These are phyloP conservation scores for Cladophialophora psammophila DNA, from an alignment of 2,329 filamentous ascomycete genomes.

Conservation along the genomic window DNA sequence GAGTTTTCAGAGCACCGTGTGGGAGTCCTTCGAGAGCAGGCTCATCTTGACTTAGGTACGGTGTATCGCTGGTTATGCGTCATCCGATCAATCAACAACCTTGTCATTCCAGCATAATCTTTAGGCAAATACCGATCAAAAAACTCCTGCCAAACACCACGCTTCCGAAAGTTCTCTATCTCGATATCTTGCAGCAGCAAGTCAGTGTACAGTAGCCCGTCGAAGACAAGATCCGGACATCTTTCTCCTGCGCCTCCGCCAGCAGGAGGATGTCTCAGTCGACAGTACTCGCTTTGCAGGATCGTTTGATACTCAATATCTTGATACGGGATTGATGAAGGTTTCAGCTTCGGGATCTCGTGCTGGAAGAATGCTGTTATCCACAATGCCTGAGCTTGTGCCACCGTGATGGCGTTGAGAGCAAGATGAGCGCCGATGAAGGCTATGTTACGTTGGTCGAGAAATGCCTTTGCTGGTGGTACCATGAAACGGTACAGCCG, in stretches of 20 bases:
- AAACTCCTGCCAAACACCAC: constrained; percentile 42
- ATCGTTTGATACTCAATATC: constrained; percentile 63
- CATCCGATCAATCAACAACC: constrained; percentile 44
- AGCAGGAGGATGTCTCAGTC: constrained; percentile 69
- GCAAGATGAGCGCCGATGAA: constrained; percentile 58
- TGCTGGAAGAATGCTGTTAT: constrained; percentile 69
- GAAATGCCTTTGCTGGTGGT: constrained; percentile 41
- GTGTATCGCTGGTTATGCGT: not conserved
- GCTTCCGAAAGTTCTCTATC: constrained; percentile 55
- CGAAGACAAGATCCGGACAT: constrained; percentile 76
- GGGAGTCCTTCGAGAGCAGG: not conserved
- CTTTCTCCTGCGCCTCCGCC: constrained; percentile 64
- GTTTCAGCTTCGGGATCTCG: constrained; percentile 47
- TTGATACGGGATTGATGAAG: constrained; percentile 41
- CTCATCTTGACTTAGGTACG: too few species aligned
- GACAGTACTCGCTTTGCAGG: constrained; percentile 72
- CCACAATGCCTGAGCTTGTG: constrained; percentile 63
- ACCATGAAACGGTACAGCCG: constrained; percentile 55
- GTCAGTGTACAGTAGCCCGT: constrained; percentile 77
- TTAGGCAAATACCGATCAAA: constrained; percentile 49
- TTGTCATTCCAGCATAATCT: constrained; percentile 52
- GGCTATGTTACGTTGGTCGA: constrained; percentile 50
- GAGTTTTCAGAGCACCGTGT: not conserved
- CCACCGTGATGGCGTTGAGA: constrained; percentile 54
- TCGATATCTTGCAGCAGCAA: constrained; percentile 71